These are phyloP conservation scores for Trametes punicea DNA, from an alignment of 768 basidiomycete species.

Conservation along the genomic window DNA sequence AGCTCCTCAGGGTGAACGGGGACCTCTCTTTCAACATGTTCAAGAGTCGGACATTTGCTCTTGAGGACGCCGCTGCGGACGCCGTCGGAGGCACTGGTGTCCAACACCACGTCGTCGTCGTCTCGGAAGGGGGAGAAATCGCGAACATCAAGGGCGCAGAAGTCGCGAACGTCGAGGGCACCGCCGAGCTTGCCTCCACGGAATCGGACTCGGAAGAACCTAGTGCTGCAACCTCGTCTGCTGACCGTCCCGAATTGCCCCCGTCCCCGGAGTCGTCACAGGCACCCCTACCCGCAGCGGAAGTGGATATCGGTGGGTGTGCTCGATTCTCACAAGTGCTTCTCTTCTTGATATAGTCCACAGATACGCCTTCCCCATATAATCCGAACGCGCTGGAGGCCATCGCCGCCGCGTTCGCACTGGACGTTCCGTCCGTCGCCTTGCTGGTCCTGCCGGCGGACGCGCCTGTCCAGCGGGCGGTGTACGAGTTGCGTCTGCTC, in stretches of 20 bases:
- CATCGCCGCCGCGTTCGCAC: conserved; percentile 64
- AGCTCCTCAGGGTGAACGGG: conserved; percentile 22
- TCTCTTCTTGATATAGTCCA: not conserved
- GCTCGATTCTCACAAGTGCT: not conserved
- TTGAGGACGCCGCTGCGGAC: conserved; percentile 9
- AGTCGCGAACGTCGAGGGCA: conserved; percentile 54
- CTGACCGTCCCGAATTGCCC: conserved; percentile 1
- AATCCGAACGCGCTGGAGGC: conserved; percentile 60
- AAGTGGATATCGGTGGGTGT: conserved; percentile 2
- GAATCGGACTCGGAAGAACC: not conserved
- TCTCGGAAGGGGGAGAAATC: conserved; percentile 49
- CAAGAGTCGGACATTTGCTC: not conserved
- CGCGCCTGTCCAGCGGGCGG: conserved; percentile 56
- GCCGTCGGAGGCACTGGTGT: conserved; percentile 18
- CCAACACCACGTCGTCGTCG: conserved; percentile 60
- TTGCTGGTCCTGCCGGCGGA: conserved; percentile 65
- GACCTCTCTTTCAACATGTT: conserved; percentile 7
- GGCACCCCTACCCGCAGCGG: too few relatives aligned
- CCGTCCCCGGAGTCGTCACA: conserved; percentile 2
- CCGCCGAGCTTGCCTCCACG: conserved; percentile 30
- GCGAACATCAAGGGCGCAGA: conserved; percentile 53
- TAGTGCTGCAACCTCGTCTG: conserved; percentile 1
- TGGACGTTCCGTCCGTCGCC: conserved; percentile 66
- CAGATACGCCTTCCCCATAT: conserved; percentile 46
- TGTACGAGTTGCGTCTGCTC: conserved; percentile 60